Percentiles rank a stretch among this genome's conserved stretches.
These are phyloP conservation scores for Phialophora macrospora DNA, from an alignment of 2,329 filamentous ascomycete genomes.

Conservation along the genomic window DNA sequence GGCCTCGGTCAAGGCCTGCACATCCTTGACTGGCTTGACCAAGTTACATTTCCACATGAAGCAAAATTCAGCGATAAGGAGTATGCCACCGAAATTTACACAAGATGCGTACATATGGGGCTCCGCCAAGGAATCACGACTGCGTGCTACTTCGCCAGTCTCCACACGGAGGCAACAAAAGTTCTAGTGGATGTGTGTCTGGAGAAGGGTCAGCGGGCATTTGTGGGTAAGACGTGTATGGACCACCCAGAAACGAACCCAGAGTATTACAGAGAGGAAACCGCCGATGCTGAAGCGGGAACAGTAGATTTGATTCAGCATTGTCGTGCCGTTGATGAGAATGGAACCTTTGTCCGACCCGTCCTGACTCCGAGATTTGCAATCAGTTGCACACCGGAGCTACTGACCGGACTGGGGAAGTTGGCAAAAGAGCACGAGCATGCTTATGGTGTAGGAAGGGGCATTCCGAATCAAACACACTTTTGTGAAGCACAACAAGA, in stretches of 20 bases:
- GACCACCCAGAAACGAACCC: conserved; percentile 51
- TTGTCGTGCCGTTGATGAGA: conserved; percentile 52
- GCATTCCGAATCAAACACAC: conserved; percentile 64
- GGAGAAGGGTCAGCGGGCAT: conserved; percentile 61
- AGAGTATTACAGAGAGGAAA: conserved; percentile 42
- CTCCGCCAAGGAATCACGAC: conserved; percentile 67
- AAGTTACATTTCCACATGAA: conserved; percentile 69
- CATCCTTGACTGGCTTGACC: conserved; percentile 65
- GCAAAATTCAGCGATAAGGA: conserved; percentile 61
- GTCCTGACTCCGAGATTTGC: conserved; percentile 63
- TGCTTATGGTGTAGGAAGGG: conserved; percentile 3
- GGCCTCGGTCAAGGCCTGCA: conserved; percentile 50
- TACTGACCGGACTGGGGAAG: conserved; percentile 60
- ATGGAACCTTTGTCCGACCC: conserved; percentile 50
- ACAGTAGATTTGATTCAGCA: conserved; percentile 45
- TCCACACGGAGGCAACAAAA: conserved; percentile 62
- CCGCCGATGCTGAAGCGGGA: conserved; percentile 31
- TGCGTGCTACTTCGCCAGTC: conserved; percentile 64
- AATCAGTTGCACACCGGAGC: conserved; percentile 59
- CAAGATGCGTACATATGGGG: conserved; percentile 60
- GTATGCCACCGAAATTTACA: conserved; percentile 61
- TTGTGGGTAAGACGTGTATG: conserved; percentile 69
- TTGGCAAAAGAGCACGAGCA: conserved; percentile 54
- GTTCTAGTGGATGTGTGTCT: conserved; percentile 62
- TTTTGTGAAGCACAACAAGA: conserved; percentile 67